Percentiles rank a stretch among this genome's conserved stretches.
Evolutionary conservation across 495 filamentous ascomycete species (phyloP).

Genomic region (Lophium mytilinum): DNA sequence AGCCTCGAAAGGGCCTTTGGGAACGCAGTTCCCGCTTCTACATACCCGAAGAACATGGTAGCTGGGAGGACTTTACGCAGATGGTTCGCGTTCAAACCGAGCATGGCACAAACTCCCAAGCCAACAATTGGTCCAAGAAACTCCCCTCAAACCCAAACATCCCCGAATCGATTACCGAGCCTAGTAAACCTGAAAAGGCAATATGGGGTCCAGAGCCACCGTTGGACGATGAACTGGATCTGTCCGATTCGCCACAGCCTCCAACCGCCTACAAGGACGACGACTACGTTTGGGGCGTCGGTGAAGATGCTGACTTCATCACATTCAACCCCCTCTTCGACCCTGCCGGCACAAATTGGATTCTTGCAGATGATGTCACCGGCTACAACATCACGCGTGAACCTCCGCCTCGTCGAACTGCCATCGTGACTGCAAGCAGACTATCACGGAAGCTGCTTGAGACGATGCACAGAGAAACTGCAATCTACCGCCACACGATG

Average conservation of each 20-base stretch:
- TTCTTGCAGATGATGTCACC: slow-evolving; percentile 77
- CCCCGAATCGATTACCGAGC: slow-evolving; percentile 21
- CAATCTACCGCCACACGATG: slow-evolving; percentile 71
- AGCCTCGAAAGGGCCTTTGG: slow-evolving; percentile 88
- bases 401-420: slow-evolving; percentile 70
- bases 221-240: slow-evolving; percentile 53
- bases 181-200: slow-evolving; percentile 54
- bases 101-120: slow-evolving; percentile 63
- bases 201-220: slow-evolving; percentile 84
- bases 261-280: slow-evolving; percentile 66
- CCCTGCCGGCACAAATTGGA: slow-evolving; percentile 81
- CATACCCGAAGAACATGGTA: slow-evolving; percentile 76
- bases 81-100: slow-evolving; percentile 88
- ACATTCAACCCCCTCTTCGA: slow-evolving; percentile 92
- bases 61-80: slow-evolving; percentile 86
- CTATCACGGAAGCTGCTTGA: slow-evolving; percentile 73
- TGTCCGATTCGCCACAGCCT: slow-evolving; percentile 62
- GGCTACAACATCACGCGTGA: slow-evolving; percentile 67
- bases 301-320: slow-evolving; percentile 87
- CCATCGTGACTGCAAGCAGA: slow-evolving; percentile 79
- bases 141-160: slow-evolving; percentile 20
- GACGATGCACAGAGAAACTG: slow-evolving; percentile 86
- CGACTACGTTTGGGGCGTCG: slow-evolving; percentile 79
- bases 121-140: slow-evolving; percentile 31
- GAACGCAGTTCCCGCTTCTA: slow-evolving; percentile 91